Evolutionary conservation across 2,329 filamentous ascomycete genomes (phyloP).

Genomic region (Pseudogymnoascus sp.): DNA sequence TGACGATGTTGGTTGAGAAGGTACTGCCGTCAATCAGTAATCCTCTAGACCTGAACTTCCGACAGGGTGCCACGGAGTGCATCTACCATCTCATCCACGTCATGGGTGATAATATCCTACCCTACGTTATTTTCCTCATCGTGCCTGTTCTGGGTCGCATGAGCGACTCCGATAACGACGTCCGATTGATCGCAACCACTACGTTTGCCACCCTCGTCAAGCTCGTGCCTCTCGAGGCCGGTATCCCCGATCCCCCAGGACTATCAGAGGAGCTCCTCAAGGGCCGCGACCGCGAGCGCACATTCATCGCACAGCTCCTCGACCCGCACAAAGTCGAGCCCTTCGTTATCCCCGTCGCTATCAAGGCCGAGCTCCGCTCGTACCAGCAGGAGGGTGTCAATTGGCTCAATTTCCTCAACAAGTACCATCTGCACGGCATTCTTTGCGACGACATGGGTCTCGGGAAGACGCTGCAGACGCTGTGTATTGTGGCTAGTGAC

Average conservation of each 20-base stretch:
- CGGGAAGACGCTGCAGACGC: slow-evolving; percentile 91
- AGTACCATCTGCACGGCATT: slow-evolving; percentile 95
- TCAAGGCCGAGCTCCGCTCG: slow-evolving; percentile 91
- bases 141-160: slow-evolving; percentile 94
- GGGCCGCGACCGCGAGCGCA: slow-evolving; percentile 86
- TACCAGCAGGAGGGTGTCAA: slow-evolving; percentile 99
- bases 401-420: slow-evolving; percentile 96
- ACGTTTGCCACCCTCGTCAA: slow-evolving; percentile 97
- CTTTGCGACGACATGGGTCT: slow-evolving; percentile 99
- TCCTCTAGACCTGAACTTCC: slow-evolving; percentile 74
- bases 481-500: slow-evolving; percentile 96
- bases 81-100: slow-evolving; percentile 97
- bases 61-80: slow-evolving; percentile 89
- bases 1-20: slow-evolving; percentile 91
- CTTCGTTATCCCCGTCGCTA: slow-evolving; percentile 88
- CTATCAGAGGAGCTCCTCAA: slow-evolving; percentile 80
- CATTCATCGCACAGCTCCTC: slow-evolving; percentile 92
- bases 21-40: slow-evolving; percentile 90
- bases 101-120: slow-evolving; percentile 92
- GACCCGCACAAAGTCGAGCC: slow-evolving; percentile 95
- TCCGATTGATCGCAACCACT: slow-evolving; percentile 87
- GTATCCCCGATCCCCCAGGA: slow-evolving; percentile 92
- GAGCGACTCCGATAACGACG: slow-evolving; percentile 96
- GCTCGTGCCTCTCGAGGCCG: slow-evolving; percentile 89
- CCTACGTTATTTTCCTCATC: slow-evolving; percentile 98